Percentiles rank a stretch among this genome's conserved stretches.
phyloP scores from a whole-genome alignment of 2,329 filamentous ascomycete genomes.

The Tolypocladium paradoxum region DNA sequence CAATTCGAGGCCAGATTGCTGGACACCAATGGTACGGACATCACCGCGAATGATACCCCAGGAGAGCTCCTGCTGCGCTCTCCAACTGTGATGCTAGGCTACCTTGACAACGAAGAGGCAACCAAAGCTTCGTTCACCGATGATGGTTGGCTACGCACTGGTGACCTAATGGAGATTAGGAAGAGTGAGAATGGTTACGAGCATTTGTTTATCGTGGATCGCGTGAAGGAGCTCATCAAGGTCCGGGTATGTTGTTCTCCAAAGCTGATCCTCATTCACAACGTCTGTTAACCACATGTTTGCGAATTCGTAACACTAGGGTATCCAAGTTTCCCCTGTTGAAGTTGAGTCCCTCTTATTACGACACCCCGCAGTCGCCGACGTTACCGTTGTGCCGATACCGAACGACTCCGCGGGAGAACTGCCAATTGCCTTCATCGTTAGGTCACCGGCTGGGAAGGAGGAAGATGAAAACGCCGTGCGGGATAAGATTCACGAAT shows the following conservation, averaged over 20 bases:
- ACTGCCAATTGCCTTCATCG: slow-evolving; percentile 45
- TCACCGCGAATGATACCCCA: slow-evolving; percentile 51
- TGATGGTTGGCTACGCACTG: slow-evolving; percentile 17
- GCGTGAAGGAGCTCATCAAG: slow-evolving; percentile 41
- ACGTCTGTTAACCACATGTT: background rate
- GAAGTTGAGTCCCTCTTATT: slow-evolving; percentile 61
- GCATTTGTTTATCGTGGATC: slow-evolving; percentile 12
- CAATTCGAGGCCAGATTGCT: slow-evolving; percentile 56
- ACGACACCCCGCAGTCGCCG: slow-evolving; percentile 52
- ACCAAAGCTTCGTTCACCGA: slow-evolving; percentile 7
- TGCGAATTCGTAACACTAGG: slow-evolving; percentile 28
- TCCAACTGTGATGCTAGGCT: slow-evolving; percentile 64
- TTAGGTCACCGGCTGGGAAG: slow-evolving; percentile 28
- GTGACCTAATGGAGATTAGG: slow-evolving; percentile 46
- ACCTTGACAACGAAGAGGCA: slow-evolving; percentile 62
- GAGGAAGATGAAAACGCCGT: slow-evolving; percentile 42
- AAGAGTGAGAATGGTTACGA: slow-evolving; percentile 33
- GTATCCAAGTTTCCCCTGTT: slow-evolving; percentile 63
- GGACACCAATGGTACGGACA: slow-evolving; percentile 55
- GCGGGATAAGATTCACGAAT: slow-evolving; percentile 32
- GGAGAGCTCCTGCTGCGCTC: slow-evolving; percentile 70
- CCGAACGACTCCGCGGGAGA: slow-evolving; percentile 42
- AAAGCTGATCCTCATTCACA: background rate
- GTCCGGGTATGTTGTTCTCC: slow-evolving; percentile 24
- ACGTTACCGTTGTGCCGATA: slow-evolving; percentile 58